Evolutionary conservation across 2,329 filamentous ascomycete species (phyloP).

Genomic region (Coniochaeta prunicola): DNA sequence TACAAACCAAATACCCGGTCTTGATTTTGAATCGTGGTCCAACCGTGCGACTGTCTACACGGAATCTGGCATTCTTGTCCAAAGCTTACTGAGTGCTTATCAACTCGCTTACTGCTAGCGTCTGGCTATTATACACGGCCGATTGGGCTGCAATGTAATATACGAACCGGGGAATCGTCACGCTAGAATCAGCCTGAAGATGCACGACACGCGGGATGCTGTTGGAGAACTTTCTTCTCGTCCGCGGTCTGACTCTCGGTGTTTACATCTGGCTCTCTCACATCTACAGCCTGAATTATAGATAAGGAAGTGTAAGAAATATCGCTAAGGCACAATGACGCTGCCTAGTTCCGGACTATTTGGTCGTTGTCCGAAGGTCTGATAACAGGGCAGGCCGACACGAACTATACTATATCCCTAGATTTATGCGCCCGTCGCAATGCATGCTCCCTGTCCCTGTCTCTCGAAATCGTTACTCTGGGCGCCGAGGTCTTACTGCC

Average conservation of each 20-base stretch:
- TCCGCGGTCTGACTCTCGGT: not conserved
- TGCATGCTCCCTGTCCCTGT: not conserved
- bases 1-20: no score
- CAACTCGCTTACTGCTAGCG: not conserved
- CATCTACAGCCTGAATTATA: not conserved
- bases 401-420: not conserved
- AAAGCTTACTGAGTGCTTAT: no score
- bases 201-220: not conserved
- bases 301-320: not conserved
- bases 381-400: not conserved
- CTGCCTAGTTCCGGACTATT: not conserved
- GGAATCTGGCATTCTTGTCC: no score
- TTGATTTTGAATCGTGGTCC: no score
- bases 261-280: not conserved
- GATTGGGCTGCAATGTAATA: not conserved
- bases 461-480: not conserved
- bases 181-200: not conserved
- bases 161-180: not conserved
- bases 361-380: not conserved
- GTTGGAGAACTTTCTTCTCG: not conserved
- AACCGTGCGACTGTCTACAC: no score
- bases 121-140: not conserved
- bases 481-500: not conserved
- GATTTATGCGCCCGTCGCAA: not conserved
- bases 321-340: not conserved